Conservation (phyloP, 2,329 filamentous ascomycete species). For the Sodiomyces alkalinus region DNA sequence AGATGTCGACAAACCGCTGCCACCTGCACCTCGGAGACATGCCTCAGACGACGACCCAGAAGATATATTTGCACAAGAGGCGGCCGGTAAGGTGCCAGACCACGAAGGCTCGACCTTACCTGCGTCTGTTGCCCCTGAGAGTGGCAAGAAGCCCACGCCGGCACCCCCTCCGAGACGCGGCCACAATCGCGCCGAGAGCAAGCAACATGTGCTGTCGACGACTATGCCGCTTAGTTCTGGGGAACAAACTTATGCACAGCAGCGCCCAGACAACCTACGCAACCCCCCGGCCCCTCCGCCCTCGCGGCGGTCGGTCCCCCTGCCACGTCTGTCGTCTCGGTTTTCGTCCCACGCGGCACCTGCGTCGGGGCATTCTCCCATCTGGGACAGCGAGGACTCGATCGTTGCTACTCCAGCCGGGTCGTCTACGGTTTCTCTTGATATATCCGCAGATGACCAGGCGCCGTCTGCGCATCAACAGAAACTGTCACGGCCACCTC, state of each 20-base stretch:
- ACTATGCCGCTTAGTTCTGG: too few relatives aligned
- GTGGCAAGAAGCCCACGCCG: conserved; percentile 27
- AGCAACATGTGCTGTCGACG: conserved; percentile 7
- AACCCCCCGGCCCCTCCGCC: conserved; percentile 36
- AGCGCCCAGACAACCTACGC: conserved; percentile 5
- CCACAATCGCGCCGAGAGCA: conserved; percentile 31
- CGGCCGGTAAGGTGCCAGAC: conserved; percentile 35
- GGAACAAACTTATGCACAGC: conserved; percentile 5
- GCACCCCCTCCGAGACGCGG: conserved; percentile 35
- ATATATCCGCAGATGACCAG: not conserved
- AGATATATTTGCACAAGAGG: conserved; percentile 37
- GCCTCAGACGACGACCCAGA: conserved; percentile 31
- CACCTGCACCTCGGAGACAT: conserved; percentile 32
- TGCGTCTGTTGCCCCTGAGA: conserved; percentile 21
- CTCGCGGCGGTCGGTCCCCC: conserved; percentile 31
- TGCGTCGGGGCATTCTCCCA: too few relatives aligned
- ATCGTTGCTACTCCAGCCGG: too few relatives aligned
- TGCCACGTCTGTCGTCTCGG: conserved; percentile 13
- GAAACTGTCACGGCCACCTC: conserved; percentile 23
- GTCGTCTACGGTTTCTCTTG: not conserved
- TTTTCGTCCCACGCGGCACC: conserved; percentile 2
- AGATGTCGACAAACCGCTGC: conserved; percentile 48
- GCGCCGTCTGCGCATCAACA: not conserved
- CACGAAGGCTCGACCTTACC: conserved; percentile 19
- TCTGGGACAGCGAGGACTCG: too few relatives aligned